Evolutionary conservation across 2,329 filamentous ascomycete species (phyloP), one percentile per base, ranked within the genome.

Genomic region (Penicillium sp.): DNA sequence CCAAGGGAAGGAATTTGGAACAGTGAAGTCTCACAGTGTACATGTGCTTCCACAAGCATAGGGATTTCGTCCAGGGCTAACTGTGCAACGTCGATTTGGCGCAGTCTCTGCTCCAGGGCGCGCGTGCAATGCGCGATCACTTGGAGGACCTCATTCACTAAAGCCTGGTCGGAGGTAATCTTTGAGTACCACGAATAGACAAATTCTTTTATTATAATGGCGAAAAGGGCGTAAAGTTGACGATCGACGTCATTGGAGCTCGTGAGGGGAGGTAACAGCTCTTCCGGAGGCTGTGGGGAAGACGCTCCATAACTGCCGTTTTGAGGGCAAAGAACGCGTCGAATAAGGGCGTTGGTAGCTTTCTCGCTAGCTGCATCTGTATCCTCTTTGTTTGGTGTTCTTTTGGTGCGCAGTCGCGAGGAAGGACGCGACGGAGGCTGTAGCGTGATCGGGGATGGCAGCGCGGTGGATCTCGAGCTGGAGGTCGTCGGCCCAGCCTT

Each of bases 171-270:
- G 3, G 91, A 86, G 1, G 93, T 97, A 72, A 99, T 94, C 72
- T 88, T 93, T 61, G 81, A 82, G 78, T 99, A 99, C 94, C 94
- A 99, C 31, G 86, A 86, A 72, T 94, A 88, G 36, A 99, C 89
- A 71, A 92, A 96, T 61, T 97, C 92, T 67, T 90, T 87, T 65
- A 97, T 81, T 58, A 97, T 86, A 55, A 97, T 89, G 49, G 94
- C 90, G 57, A 99, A 86, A 56, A 97, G 84, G 27, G 91, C 93
- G 71, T 97, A 99, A 4, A 99, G 83, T 75, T 99, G 90, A 53
- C 95, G 78, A 73, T 99, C 94, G 56, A 97, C 86, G 64, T 95
- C 91, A 72, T 96, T 96, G 48, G 91, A 92, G 77, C 92, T 96
- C 46, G 93, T 97, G 67, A 99, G 81, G 38, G 92, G 92, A 55